Evolutionary conservation across 139 green algal genomes (phyloP).

Genomic region (Mesotaenium endlicherianum): DNA sequence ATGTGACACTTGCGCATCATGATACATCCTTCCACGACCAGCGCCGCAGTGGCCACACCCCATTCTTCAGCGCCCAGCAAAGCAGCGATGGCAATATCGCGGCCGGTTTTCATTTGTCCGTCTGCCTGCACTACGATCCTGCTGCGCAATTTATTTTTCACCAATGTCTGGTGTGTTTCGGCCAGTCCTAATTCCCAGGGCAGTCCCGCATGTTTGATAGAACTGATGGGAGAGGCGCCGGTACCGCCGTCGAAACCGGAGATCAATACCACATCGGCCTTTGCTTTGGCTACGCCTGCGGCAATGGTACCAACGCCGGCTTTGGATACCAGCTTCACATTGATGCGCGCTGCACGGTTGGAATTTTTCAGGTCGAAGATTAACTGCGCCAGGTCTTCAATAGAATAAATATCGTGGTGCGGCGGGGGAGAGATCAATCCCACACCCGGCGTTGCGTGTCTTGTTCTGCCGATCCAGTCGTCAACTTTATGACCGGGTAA

Average conservation of each 20-base stretch:
- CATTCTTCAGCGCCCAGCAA: conserved; percentile 91
- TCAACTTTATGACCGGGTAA: conserved; percentile 84
- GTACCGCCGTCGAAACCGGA: conserved; percentile 88
- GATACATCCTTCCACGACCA: conserved; percentile 90
- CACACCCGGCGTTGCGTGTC: conserved; percentile 81
- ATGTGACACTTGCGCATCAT: conserved; percentile 98
- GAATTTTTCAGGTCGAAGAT: conserved; percentile 65
- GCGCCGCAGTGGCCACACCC: conserved; percentile 86
- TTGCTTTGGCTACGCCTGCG: conserved; percentile 84
- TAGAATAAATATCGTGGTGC: conserved; percentile 62
- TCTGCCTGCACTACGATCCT: conserved; percentile 76
- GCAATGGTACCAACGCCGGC: conserved; percentile 86
- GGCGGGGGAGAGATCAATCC: conserved; percentile 68
- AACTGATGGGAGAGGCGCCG: conserved; percentile 75
- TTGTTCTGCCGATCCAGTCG: conserved; percentile 78
- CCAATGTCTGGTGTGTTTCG: conserved; percentile 87
- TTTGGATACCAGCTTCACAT: conserved; percentile 91
- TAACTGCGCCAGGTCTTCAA: conserved; percentile 59
- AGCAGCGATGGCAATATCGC: conserved; percentile 79
- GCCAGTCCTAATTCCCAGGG: conserved; percentile 94
- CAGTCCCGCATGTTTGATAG: conserved; percentile 72
- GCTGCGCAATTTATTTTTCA: conserved; percentile 89
- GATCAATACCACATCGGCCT: conserved; percentile 79
- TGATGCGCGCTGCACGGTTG: conserved; percentile 66
- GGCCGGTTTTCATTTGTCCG: conserved; percentile 87